phyloP scores from a whole-genome alignment of 257 asterid species.

The Ehretia macrophylla region DNA sequence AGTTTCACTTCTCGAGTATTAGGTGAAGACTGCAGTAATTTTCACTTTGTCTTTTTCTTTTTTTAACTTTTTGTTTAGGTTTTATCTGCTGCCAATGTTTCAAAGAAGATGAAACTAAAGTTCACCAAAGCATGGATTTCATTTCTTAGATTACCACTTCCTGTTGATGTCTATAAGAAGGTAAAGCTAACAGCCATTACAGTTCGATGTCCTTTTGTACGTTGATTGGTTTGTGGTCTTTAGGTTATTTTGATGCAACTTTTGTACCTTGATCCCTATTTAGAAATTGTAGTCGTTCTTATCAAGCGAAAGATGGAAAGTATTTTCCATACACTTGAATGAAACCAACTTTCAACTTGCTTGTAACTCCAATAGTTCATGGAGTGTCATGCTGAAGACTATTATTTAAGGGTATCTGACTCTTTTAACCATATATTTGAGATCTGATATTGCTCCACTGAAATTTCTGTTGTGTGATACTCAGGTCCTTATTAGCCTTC shows the following conservation, averaged over 20 bases:
- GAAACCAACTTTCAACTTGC: no score
- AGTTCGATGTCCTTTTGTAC: conserved; percentile 1
- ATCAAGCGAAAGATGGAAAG: no score
- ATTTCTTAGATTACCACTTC: conserved; percentile 75
- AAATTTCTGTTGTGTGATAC: conserved; percentile 1
- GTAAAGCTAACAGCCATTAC: conserved; percentile 25
- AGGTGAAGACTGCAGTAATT: no score
- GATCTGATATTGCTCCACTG: not conserved
- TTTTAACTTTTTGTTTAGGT: conserved; percentile 43
- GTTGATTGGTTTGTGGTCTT: not conserved
- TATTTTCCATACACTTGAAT: no score
- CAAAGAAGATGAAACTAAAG: conserved; percentile 81
- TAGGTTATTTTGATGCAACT: not conserved
- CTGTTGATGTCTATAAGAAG: conserved; percentile 92
- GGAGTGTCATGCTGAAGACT: no score
- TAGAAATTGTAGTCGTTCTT: no score
- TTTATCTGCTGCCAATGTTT: conserved; percentile 37
- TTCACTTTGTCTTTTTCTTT: no score
- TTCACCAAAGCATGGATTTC: conserved; percentile 91
- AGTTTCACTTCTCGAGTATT: not conserved
- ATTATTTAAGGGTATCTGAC: not conserved
- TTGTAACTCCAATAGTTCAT: no score
- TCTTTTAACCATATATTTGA: not conserved
- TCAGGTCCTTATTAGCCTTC: conserved; percentile 84
- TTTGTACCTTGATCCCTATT: no score